Base-by-base conservation (phyloP, 345 rosid species). In the Camelina neglecta region DNA sequence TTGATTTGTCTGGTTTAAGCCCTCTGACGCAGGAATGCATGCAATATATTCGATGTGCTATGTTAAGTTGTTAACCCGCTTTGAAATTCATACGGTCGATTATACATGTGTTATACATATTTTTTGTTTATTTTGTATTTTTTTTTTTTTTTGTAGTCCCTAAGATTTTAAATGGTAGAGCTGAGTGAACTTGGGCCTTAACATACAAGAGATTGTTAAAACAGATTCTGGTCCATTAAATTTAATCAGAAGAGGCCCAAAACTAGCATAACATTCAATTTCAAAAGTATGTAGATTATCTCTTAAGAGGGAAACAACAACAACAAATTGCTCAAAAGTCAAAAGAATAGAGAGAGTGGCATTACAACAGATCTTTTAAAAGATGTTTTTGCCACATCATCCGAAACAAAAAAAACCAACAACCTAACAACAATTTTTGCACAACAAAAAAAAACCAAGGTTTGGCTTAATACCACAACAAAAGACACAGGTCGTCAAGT, bases 351-450 rank as follows among this genome's bases (percentile, higher is more conserved):
- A 58, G 74, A 58, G 44, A 10, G 74, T 70, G 65, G 56, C 65
- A 58, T 58, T 70, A 70, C 56, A 70, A 44, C 55, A 70, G 58
- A 35, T 42, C 44, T 57, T 29, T 55, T 8, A 44, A 57, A 70
- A 29, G 1, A 35, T 24, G 51, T 13, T 44, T 45, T 33, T 21
- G 20, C 44, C 44, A 44, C 56, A 58, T n/a, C 65, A 58, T 42
- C 45, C 65, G 21, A 42, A 67, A 70, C 56, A 45, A 42, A 69
- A 55, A 18, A 56, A 35, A 1, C 20, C 23, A 53, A 53, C 33
- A 44, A 9, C 65, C 73, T 56, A 69, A 44, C 18, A 56, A 26
- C 65, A 69, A 69, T n/a, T 56, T 69, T 69, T 69, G 73, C 74
- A 70, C 74, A 70, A 62, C 67, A 62, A 61, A 60, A 61, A 61